These are phyloP conservation scores for Aspergillus cavernicola DNA, from an alignment of 495 filamentous ascomycete species.

Conservation along the genomic window DNA sequence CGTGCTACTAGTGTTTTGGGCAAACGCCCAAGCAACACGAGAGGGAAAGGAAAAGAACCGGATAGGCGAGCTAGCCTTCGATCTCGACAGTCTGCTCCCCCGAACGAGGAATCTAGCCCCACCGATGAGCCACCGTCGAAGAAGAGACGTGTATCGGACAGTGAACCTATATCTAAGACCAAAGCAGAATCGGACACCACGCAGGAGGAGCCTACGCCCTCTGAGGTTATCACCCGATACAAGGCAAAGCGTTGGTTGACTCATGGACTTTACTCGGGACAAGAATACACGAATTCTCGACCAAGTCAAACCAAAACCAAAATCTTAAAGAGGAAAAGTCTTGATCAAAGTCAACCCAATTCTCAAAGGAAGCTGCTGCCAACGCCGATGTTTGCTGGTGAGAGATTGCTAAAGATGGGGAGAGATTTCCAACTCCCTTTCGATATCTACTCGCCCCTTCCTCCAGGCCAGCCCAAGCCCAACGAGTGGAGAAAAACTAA, in stretches of 20 bases:
- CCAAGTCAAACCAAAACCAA: conserved; percentile 61
- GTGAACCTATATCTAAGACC: conserved; percentile 42
- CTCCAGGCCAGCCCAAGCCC: conserved; percentile 81
- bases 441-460: conserved; percentile 82
- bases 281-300: conserved; percentile 63
- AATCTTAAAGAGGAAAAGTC: conserved; percentile 43
- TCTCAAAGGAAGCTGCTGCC: conserved; percentile 51
- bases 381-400: conserved; percentile 63
- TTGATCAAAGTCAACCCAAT: conserved; percentile 35
- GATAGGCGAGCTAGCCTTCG: conserved; percentile 40
- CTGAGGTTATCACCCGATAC: conserved; percentile 37
- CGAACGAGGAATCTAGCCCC: conserved; percentile 30
- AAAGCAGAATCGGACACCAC: conserved; percentile 32
- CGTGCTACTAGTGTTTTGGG: conserved; percentile 48
- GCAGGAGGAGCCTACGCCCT: conserved; percentile 32
- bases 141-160: conserved; percentile 47
- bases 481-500: conserved; percentile 86
- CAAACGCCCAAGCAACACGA: conserved; percentile 48
- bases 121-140: conserved; percentile 38
- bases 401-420: conserved; percentile 56
- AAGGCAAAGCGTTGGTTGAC: conserved; percentile 67
- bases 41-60: conserved; percentile 40
- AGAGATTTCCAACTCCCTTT: conserved; percentile 86
- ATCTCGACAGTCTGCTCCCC: conserved; percentile 28
- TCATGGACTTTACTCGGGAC: conserved; percentile 87